Percentiles rank a stretch among this genome's conserved stretches.
phyloP scores from a whole-genome alignment of 78 protist genomes.

The Chrysochromulina tobinii region DNA sequence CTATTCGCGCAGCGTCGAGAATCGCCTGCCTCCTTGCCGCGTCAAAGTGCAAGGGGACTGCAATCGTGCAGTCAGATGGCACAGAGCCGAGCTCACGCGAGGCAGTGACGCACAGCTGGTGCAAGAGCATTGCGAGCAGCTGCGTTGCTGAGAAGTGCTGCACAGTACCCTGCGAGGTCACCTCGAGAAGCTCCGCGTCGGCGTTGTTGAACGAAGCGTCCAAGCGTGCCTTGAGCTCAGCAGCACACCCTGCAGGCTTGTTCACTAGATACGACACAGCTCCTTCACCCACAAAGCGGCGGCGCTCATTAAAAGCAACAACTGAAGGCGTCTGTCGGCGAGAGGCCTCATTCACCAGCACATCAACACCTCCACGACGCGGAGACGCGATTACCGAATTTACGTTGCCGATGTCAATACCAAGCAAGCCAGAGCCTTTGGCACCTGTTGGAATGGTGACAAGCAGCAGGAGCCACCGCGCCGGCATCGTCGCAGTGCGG shows the following conservation, averaged over 20 bases:
- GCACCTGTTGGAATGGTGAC: too few species aligned
- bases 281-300: not conserved
- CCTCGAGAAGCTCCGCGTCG: not conserved
- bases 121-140: not conserved
- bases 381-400: slow-evolving; percentile 70
- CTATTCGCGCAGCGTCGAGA: slow-evolving; percentile 77
- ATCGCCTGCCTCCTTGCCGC: slow-evolving; percentile 42
- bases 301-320: not conserved
- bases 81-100: not conserved
- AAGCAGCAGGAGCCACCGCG: too few species aligned
- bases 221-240: not conserved
- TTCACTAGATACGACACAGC: not conserved
- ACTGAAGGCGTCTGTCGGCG: slow-evolving; percentile 82
- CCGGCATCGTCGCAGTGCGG: too few species aligned
- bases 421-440: not conserved
- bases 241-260: not conserved
- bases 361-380: slow-evolving; percentile 87
- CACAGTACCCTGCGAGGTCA: not conserved
- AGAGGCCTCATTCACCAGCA: slow-evolving; percentile 76
- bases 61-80: not conserved
- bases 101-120: not conserved
- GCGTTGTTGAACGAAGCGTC: not conserved
- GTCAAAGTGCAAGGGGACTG: not conserved
- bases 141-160: not conserved
- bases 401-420: not conserved